These are phyloP conservation scores for Blastobotrys robertii DNA, from an alignment of 805 yeast genomes.

Conservation along the genomic window DNA sequence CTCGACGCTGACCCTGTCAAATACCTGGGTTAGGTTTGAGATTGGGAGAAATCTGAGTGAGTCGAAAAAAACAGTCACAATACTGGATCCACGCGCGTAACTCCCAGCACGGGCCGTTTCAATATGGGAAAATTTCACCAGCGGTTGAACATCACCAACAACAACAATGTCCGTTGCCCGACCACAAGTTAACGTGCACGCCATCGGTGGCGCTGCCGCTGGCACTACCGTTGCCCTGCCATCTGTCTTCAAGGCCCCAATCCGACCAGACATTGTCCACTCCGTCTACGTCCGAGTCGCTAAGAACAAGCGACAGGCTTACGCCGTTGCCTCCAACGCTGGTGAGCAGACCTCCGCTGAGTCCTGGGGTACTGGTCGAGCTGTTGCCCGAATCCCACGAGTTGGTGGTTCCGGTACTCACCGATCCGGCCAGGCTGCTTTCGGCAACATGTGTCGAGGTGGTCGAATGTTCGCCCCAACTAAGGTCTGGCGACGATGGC, in stretches of 20 bases:
- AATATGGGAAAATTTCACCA: too few relatives aligned
- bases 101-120: too few relatives aligned
- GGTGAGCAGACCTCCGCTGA: slow-evolving; percentile 99
- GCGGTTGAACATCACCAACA: not conserved
- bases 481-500: slow-evolving; percentile 99
- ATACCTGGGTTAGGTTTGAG: too few relatives aligned
- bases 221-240: slow-evolving; percentile 84
- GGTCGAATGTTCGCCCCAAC: slow-evolving; percentile 99
- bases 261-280: slow-evolving; percentile 99
- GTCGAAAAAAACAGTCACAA: too few relatives aligned
- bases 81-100: too few relatives aligned
- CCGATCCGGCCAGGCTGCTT: slow-evolving; percentile 99
- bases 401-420: slow-evolving; percentile 99
- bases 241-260: slow-evolving; percentile 99
- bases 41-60: too few relatives aligned
- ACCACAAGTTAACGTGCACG: slow-evolving; percentile 95
- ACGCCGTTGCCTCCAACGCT: slow-evolving; percentile 98
- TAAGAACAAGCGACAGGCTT: slow-evolving; percentile 99
- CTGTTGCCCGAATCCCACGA: slow-evolving; percentile 99
- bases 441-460: slow-evolving; percentile 99
- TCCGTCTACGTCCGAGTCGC: slow-evolving; percentile 95
- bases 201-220: slow-evolving; percentile 80
- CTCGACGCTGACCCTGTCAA: too few relatives aligned
- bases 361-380: slow-evolving; percentile 99
- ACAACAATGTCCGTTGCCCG: slow-evolving; percentile 52